Evolutionary conservation across 352 stramenopile genomes (phyloP).

Genomic region (Pseudoperonospora humuli): DNA sequence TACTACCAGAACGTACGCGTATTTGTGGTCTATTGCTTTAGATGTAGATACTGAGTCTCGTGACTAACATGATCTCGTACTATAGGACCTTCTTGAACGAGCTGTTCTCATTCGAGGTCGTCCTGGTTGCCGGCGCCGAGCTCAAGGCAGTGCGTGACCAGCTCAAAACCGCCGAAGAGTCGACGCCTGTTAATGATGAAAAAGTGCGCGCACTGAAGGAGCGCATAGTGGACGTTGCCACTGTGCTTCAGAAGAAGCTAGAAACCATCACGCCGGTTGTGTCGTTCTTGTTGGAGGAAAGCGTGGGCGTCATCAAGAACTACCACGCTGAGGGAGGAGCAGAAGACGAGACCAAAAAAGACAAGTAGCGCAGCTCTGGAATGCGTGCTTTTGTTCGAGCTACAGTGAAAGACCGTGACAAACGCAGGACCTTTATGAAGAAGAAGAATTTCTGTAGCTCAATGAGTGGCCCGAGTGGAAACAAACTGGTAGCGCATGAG

Average conservation of each 20-base stretch:
- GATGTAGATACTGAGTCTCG: not conserved
- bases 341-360: conserved; percentile 34
- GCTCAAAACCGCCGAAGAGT: conserved; percentile 32
- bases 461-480: too few species aligned
- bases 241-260: conserved; percentile 49
- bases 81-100: conserved; percentile 53
- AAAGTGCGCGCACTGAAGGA: conserved; percentile 43
- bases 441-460: too few species aligned
- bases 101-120: conserved; percentile 56
- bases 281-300: conserved; percentile 52
- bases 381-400: not conserved
- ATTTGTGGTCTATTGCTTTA: not conserved
- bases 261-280: conserved; percentile 47
- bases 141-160: conserved; percentile 55
- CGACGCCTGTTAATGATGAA: conserved; percentile 31
- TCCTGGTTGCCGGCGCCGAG: conserved; percentile 50
- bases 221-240: conserved; percentile 45
- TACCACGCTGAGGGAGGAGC: conserved; percentile 5
- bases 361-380: conserved; percentile 20
- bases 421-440: not conserved
- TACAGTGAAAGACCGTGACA: not conserved
- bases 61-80: not conserved
- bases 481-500: too few species aligned
- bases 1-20: conserved; percentile 32
- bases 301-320: conserved; percentile 35